phyloP scores from a whole-genome alignment of 257 asterid genomes.

The Apocynum venetum region DNA sequence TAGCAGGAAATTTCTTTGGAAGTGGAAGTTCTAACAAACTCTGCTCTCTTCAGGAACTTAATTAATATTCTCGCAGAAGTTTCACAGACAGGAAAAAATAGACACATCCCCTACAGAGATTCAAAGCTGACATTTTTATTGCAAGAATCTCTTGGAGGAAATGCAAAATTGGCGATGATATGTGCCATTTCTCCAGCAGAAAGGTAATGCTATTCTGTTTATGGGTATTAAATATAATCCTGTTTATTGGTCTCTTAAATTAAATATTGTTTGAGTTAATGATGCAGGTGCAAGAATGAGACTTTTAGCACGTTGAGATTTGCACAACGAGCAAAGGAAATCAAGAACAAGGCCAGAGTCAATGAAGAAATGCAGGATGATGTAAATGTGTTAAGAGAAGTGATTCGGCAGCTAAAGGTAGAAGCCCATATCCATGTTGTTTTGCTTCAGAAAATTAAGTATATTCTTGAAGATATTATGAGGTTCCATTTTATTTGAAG shows the following conservation, averaged over 20 bases:
- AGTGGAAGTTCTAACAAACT: constrained; percentile 2
- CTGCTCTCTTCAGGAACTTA: constrained; percentile 63
- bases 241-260: constrained; percentile 3
- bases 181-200: constrained; percentile 91
- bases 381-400: constrained; percentile 78
- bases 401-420: constrained; percentile 79
- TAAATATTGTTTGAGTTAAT: constrained; percentile 14
- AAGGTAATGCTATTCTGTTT: constrained; percentile 43
- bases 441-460: background rate
- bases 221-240: background rate
- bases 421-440: constrained; percentile 7
- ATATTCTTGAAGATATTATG: background rate
- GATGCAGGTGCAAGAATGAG: constrained; percentile 85
- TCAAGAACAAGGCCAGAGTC: constrained; percentile 81
- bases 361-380: constrained; percentile 98
- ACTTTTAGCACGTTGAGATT: constrained; percentile 90
- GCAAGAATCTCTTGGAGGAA: constrained; percentile 98
- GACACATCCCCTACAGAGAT: constrained; percentile 98
- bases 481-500: background rate
- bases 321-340: constrained; percentile 98
- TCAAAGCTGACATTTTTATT: constrained; percentile 92
- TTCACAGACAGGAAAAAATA: constrained; percentile 90
- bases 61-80: constrained; percentile 95
- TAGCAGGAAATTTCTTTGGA: background rate
- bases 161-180: constrained; percentile 95